Base-by-base conservation (phyloP, 805 yeast species). In the Martiniozyma abietophila region DNA sequence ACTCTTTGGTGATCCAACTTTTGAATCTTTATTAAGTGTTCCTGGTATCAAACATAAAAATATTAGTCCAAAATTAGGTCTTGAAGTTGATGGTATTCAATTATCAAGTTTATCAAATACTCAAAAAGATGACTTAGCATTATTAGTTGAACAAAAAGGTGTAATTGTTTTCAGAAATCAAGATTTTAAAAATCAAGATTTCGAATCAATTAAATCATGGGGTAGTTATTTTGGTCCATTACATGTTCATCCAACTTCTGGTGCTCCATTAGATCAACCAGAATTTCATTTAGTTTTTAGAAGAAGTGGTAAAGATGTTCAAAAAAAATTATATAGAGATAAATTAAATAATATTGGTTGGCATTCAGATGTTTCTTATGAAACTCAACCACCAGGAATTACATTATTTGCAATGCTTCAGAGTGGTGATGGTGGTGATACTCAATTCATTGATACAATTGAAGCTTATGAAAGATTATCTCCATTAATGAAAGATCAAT, bases 281-380 rank as follows among this genome's bases (percentile, higher is more conserved):
- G 75, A 76, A 40, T 65, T 79, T 42, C 84, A 77, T 43, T 60
- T 78, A 29, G 73, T 76, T 9, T 75, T 72, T 53, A 63, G 80
- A 44, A 55, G 69, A 41, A 60, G 69, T 8, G 61, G 56, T 41
- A 49, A 54, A 29, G 58, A 54, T 20, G 67, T 61, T 36, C 51
- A 55, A 21, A 57, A 51, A 23, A 50, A 61, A 40, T 54, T 53
- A 5, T 61, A 65, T 36, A 47, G 51, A 6, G 45, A 51, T 21
- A 58, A 55, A 35, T 58, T 62, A 27, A 55, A 58, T 40, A 60
- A 62, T 31, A 59, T 65, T 17, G 50, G 56, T 35, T 80, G 82
- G 81, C 89, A 81, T 56, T 69, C 83, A 2, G 92, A 80, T 53
- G 80, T 77, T 25, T 70, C 84, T 19, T 80, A 76, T 52, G 88